Evolutionary conservation across 192 early-diverging fungal genomes (phyloP).

Genomic region (Cladochytrium replicatum): DNA sequence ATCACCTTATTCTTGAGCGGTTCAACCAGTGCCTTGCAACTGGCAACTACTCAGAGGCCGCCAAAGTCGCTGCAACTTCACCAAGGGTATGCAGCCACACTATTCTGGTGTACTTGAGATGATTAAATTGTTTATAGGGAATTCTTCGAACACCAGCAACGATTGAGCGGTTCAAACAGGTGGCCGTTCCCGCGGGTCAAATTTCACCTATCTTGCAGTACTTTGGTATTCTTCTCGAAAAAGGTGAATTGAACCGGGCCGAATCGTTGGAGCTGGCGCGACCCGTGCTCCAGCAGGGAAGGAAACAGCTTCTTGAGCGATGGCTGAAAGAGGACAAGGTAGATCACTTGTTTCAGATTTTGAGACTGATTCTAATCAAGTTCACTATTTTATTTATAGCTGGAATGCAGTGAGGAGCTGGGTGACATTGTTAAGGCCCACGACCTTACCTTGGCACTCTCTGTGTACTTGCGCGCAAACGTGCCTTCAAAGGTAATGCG

Average conservation of each 20-base stretch:
- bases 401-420: slow-evolving; percentile 95
- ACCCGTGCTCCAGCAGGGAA: slow-evolving; percentile 79
- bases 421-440: slow-evolving; percentile 93
- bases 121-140: slow-evolving; percentile 50
- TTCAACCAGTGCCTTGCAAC: slow-evolving; percentile 76
- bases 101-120: no score
- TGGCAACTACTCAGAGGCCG: slow-evolving; percentile 77
- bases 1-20: slow-evolving; percentile 78
- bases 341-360: background rate
- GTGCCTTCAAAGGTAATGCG: slow-evolving; percentile 77
- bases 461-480: slow-evolving; percentile 90
- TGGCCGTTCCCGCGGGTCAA: slow-evolving; percentile 64
- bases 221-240: slow-evolving; percentile 92
- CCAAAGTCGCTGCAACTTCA: slow-evolving; percentile 90
- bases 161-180: slow-evolving; percentile 87
- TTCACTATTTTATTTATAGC: slow-evolving; percentile 16
- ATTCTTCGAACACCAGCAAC: slow-evolving; percentile 90
- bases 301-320: slow-evolving; percentile 90
- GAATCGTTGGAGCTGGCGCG: slow-evolving; percentile 90
- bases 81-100: slow-evolving; percentile 60
- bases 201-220: slow-evolving; percentile 92
- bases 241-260: slow-evolving; percentile 86
- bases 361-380: background rate
- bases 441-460: slow-evolving; percentile 80
- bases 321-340: slow-evolving; percentile 97